phyloP scores from a whole-genome alignment of 306 rosid species.

The Adenanthera pavonina region DNA sequence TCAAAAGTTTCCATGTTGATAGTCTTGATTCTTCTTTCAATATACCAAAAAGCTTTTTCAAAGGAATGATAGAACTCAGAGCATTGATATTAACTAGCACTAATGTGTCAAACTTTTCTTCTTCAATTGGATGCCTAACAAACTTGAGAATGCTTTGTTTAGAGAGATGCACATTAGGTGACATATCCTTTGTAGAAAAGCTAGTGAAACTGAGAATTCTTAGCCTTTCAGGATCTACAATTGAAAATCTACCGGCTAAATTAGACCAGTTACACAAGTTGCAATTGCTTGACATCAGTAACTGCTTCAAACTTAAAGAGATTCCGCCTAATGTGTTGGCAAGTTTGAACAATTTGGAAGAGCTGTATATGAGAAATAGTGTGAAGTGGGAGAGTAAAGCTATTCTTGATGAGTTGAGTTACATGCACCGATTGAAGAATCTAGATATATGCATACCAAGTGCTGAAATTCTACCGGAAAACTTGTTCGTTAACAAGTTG shows the following conservation, averaged over 20 bases:
- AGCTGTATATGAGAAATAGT: conserved; percentile 34
- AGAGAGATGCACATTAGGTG: conserved; percentile 20
- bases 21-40: neutral
- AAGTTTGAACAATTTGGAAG: conserved; percentile 7
- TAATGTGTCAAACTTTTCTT: neutral
- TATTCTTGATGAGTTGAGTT: conserved; percentile 30
- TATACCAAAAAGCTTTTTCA: conserved; percentile 3
- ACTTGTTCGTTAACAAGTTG: conserved; percentile 28
- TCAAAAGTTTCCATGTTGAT: neutral
- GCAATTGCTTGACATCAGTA: conserved; percentile 37
- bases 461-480: conserved; percentile 17
- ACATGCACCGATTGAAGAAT: conserved; percentile 16
- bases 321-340: conserved; percentile 41
- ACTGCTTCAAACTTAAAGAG: conserved; percentile 32
- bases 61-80: neutral
- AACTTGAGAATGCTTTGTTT: conserved; percentile 39
- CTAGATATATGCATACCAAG: conserved; percentile 36
- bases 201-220: conserved; percentile 48
- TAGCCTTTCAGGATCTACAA: conserved; percentile 26
- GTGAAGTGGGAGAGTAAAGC: conserved; percentile 30
- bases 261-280: conserved; percentile 38
- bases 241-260: conserved; percentile 37
- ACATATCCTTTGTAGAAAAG: conserved; percentile 33
- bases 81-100: neutral
- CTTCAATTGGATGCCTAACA: conserved; percentile 5